phyloP scores from a whole-genome alignment of 2,329 filamentous ascomycete genomes.

The Stachybotrys elegans region DNA sequence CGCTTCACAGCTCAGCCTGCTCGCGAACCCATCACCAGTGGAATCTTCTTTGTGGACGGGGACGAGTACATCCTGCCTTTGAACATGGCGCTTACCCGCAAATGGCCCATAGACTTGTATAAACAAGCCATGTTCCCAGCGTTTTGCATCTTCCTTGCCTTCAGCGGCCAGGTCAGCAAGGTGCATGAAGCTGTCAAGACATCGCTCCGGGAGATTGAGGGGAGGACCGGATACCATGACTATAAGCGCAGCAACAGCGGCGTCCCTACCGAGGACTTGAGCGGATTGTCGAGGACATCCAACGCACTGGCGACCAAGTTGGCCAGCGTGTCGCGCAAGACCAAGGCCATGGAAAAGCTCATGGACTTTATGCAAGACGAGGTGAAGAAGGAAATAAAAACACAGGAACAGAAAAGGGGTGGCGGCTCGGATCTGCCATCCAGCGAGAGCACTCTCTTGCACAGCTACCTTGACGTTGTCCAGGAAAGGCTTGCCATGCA shows the following conservation, averaged over 20 bases:
- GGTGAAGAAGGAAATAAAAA: slow-evolving; percentile 5
- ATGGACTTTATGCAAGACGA: slow-evolving; percentile 21
- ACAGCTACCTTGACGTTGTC: slow-evolving; percentile 22
- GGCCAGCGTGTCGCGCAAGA: slow-evolving; percentile 31
- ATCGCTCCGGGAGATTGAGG: slow-evolving; percentile 27
- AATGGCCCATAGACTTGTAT: slow-evolving; percentile 22
- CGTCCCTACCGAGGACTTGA: slow-evolving; percentile 21
- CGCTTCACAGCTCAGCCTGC: slow-evolving; percentile 7
- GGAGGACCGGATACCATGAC: slow-evolving; percentile 27
- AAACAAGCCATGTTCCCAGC: slow-evolving; percentile 29
- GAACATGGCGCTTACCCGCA: slow-evolving; percentile 14
- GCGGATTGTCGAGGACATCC: slow-evolving; percentile 25
- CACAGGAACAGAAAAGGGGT: not conserved
- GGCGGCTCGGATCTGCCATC: no score
- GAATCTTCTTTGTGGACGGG: slow-evolving; percentile 23
- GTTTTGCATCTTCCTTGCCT: slow-evolving; percentile 25
- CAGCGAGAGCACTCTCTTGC: slow-evolving; percentile 16
- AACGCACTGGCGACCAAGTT: slow-evolving; percentile 29
- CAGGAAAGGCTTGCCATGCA: slow-evolving; percentile 29
- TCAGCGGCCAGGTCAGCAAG: slow-evolving; percentile 26
- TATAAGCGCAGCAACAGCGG: slow-evolving; percentile 19
- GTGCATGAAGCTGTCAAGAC: slow-evolving; percentile 26
- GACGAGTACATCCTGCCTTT: slow-evolving; percentile 19
- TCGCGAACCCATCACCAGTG: slow-evolving; percentile 17
- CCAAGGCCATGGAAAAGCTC: slow-evolving; percentile 26